Base-by-base conservation (phyloP, 768 basidiomycete genomes). In the Tylopilus balloui region DNA sequence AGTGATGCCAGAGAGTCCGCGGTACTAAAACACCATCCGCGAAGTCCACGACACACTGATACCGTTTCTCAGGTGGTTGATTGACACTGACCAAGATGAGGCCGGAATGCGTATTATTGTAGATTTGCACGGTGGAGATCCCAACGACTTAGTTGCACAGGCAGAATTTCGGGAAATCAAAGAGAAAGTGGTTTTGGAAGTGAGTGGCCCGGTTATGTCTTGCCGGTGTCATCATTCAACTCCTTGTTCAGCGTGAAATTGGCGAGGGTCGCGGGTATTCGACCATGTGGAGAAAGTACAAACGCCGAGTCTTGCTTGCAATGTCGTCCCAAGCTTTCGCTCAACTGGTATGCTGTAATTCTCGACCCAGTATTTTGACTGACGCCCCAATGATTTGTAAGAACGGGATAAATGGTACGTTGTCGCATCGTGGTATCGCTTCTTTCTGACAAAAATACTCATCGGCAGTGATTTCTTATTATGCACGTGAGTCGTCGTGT, bases 271-370 rank as follows among this genome's bases (percentile, higher is more conserved):
- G 91, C 40, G 78, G 83, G 2, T 98, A 98, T 68, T 59, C 62
- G 25, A 75, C 76, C 32, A 88, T 98, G 83, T 97, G 93, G 92
- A 81, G 68, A 57, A 78, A 80, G 58, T 96, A 97, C 65, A 86
- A 86, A 60, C 83, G 84, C 25, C 77, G 93, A 28, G 92, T 98
- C 11, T 65, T 96, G 54, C 79, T 97, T 39, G 94, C 94, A 14
- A 94, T 94, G 90, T 90, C 88, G 17, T 91, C 91, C 47, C 94
- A 96, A 66, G 88, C 90, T 35, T 95, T 96, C 69, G 94, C 94
- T 36, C 94, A 96, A 63, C 72, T 96, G 62, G 92, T 92, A 54
- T 52, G 89, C 75, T 34, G 28, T 13, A 20, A 24, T 47, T 29
- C n/a, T 41, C 19, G 4, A 32, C 12, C 14, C 27, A 19, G 5